Evolutionary conservation across 2,329 filamentous ascomycete genomes (phyloP).

Genomic region (Fusarium sp.): DNA sequence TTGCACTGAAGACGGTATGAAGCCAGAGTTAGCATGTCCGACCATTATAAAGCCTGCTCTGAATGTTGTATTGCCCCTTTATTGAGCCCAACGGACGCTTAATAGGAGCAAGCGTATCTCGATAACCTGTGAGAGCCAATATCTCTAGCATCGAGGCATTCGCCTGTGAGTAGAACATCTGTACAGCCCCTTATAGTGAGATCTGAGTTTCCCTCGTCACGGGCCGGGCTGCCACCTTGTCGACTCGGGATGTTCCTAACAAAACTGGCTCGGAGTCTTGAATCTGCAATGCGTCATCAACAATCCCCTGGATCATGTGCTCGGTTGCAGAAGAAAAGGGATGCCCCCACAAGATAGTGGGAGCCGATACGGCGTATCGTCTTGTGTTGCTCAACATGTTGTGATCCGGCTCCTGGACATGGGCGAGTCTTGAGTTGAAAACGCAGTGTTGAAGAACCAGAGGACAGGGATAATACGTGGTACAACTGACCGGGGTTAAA

Average conservation of each 20-base stretch:
- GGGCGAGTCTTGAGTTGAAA: constrained; percentile 28
- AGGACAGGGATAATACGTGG: constrained; percentile 29
- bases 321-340: constrained; percentile 1
- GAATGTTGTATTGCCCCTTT: neutral
- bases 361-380: constrained; percentile 43
- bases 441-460: constrained; percentile 15
- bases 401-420: constrained; percentile 21
- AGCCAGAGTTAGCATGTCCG: neutral
- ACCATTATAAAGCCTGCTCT: neutral
- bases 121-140: neutral
- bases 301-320: constrained; percentile 23
- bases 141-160: neutral
- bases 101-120: neutral
- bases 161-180: neutral
- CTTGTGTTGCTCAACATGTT: constrained; percentile 35
- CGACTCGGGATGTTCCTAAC: neutral
- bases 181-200: neutral
- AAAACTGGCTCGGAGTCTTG: constrained; percentile 11
- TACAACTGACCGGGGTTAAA: constrained; percentile 36
- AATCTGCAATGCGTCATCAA: constrained; percentile 24
- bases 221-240: neutral
- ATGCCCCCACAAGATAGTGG: constrained; percentile 32
- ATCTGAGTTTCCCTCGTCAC: constrained; percentile 6
- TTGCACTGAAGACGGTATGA: neutral
- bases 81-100: neutral